Base-by-base conservation (phyloP, 305 asterid species). In the Fraxinus angustifolia region DNA sequence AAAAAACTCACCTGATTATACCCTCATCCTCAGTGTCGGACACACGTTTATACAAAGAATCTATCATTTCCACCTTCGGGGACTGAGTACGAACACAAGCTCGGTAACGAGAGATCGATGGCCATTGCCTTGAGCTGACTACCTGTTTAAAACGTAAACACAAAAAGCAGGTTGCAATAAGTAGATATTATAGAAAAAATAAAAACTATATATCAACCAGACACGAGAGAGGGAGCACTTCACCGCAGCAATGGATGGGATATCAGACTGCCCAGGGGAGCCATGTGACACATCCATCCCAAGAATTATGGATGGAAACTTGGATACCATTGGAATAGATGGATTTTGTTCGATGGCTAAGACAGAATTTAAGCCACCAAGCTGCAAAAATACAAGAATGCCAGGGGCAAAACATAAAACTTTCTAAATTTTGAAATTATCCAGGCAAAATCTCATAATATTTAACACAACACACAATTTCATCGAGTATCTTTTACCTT, bases 281-380 rank as follows among this genome's bases (percentile, higher is more conserved):
- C 98, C 98, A 28, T 93, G 98, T 0, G 98, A 95, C 5, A 95
- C 98, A 75, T 93, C 98, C 98, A 93, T 93, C 60, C 98, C 98
- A 62, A 93, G 89, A 80, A 94, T 92, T 26, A 93, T 67, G 16
- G 98, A 93, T n/a, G 98, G 98, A 48, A 83, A 77, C 86, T 89
- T 92, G 0, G 98, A 91, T 21, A 93, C 88, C 88, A 92, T 14
- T 0, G 95, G 98, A 38, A 94, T 78, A 1, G 93, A 83, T 21
- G 91, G 87, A 5, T 86, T 78, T 31, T 87, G 53, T 78, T 94
- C 98, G 75, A 89, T 86, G 67, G 91, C 90, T 26, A 94, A 84
- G 83, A 87, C 53, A 26, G 98, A 91, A 81, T 92, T 94, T 17
- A 94, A 73, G 12, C 98, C 98, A 58, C 98, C 98, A 72, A 93